These are phyloP conservation scores for Lycium barbarum DNA, from an alignment of 257 asterid species.

Conservation along the genomic window DNA sequence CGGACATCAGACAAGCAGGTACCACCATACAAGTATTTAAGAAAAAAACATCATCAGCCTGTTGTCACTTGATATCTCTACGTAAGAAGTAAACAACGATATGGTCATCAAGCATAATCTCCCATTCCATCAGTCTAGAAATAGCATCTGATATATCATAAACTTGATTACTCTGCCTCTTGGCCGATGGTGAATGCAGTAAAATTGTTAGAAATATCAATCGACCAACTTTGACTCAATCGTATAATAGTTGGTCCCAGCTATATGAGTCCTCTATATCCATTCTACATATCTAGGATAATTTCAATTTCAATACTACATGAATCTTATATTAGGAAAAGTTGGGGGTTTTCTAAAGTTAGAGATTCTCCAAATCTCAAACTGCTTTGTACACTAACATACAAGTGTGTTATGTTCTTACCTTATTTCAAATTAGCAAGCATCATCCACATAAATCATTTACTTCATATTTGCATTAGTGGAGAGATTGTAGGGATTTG, in stretches of 20 bases:
- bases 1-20: not conserved
- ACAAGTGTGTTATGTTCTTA: not conserved
- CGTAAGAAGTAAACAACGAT: not conserved
- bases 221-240: not conserved
- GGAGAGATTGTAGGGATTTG: not conserved
- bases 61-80: constrained; percentile 8
- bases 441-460: not conserved
- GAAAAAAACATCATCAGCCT: not conserved
- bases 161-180: constrained; percentile 11
- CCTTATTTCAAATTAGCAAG: not conserved
- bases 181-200: constrained; percentile 15
- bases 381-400: not conserved
- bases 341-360: not conserved
- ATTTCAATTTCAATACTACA: not conserved
- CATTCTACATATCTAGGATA: not conserved
- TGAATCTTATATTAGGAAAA: not conserved
- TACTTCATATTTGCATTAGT: not conserved
- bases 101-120: not conserved
- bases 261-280: not conserved
- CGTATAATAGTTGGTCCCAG: not conserved
- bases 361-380: constrained; percentile 11
- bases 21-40: not conserved
- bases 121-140: not conserved
- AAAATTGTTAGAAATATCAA: not conserved
- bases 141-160: not conserved